Conservation (phyloP, 2,329 filamentous ascomycete genomes). For the Fusarium zealandicum region DNA sequence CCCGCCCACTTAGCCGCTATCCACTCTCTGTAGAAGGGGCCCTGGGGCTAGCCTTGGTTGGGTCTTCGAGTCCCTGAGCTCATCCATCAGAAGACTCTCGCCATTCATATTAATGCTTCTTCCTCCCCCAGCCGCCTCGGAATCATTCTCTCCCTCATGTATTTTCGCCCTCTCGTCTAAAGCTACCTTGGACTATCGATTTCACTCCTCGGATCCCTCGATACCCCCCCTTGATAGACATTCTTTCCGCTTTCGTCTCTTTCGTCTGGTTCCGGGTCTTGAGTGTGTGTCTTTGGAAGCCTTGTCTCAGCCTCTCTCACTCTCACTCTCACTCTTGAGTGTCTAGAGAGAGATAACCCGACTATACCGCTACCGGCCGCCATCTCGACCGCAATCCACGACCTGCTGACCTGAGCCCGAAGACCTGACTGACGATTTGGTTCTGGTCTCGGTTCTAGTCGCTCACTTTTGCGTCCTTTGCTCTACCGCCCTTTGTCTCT, state of each 20-base stretch:
- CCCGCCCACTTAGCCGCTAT: slow-evolving; percentile 21
- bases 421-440: slow-evolving; percentile 26
- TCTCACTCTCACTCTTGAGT: neutral
- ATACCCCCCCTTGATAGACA: slow-evolving; percentile 21
- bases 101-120: slow-evolving; percentile 36
- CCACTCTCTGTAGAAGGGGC: slow-evolving; percentile 22
- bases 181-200: slow-evolving; percentile 30
- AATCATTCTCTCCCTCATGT: slow-evolving; percentile 2
- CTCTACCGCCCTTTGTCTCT: slow-evolving; percentile 18
- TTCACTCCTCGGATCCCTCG: neutral
- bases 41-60: slow-evolving; percentile 10
- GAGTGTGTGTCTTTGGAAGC: slow-evolving; percentile 24
- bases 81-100: slow-evolving; percentile 1
- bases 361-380: slow-evolving; percentile 29
- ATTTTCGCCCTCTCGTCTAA: slow-evolving; percentile 23
- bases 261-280: slow-evolving; percentile 33
- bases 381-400: slow-evolving; percentile 22
- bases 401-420: slow-evolving; percentile 16
- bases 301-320: slow-evolving; percentile 18
- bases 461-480: slow-evolving; percentile 17
- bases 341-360: neutral
- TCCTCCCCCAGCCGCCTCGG: slow-evolving; percentile 30
- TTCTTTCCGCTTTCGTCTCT: slow-evolving; percentile 34
- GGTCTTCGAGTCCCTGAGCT: slow-evolving; percentile 7
- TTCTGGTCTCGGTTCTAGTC: slow-evolving; percentile 6